These are phyloP conservation scores for Mycena alexandri DNA, from an alignment of 768 basidiomycete species.

Conservation along the genomic window DNA sequence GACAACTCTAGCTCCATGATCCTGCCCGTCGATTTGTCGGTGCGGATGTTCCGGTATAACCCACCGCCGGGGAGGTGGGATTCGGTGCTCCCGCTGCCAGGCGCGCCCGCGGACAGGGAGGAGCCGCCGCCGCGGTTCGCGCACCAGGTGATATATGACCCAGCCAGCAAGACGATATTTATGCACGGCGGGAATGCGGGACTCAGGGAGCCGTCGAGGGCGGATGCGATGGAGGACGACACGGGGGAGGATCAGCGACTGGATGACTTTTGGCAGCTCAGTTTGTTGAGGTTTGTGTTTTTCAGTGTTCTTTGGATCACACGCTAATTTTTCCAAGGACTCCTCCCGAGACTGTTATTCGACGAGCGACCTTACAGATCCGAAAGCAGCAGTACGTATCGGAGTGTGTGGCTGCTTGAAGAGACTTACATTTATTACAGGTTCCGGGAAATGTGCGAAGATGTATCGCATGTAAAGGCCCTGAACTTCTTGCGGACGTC, in stretches of 20 bases:
- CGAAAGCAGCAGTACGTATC: constrained; percentile 77
- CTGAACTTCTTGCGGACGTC: constrained; percentile 78
- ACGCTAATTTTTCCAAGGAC: constrained; percentile 56
- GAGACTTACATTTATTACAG: constrained; percentile 50
- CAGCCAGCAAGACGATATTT: constrained; percentile 65
- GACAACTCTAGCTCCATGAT: constrained; percentile 52
- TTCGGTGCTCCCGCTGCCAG: constrained; percentile 60
- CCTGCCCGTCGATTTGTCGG: constrained; percentile 62
- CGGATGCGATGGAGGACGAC: constrained; percentile 38
- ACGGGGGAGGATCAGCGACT: constrained; percentile 61
- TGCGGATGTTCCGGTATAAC: constrained; percentile 79
- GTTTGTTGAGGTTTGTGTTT: constrained; percentile 67
- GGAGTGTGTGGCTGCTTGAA: neutral
- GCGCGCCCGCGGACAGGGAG: constrained; percentile 37
- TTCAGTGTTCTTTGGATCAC: neutral
- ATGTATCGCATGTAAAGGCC: constrained; percentile 70
- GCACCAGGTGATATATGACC: constrained; percentile 83
- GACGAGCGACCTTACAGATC: constrained; percentile 72
- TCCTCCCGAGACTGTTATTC: constrained; percentile 71
- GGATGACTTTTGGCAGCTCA: constrained; percentile 87
- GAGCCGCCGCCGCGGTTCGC: constrained; percentile 78
- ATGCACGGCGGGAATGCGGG: constrained; percentile 87
- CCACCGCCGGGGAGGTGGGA: constrained; percentile 75
- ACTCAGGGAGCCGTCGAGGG: constrained; percentile 36
- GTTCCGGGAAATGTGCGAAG: constrained; percentile 87